A percentile compares a stretch with the other conserved stretches of the same genome.
These are phyloP conservation scores for Lotus japonicus DNA, from an alignment of 306 rosid species.

Conservation along the genomic window DNA sequence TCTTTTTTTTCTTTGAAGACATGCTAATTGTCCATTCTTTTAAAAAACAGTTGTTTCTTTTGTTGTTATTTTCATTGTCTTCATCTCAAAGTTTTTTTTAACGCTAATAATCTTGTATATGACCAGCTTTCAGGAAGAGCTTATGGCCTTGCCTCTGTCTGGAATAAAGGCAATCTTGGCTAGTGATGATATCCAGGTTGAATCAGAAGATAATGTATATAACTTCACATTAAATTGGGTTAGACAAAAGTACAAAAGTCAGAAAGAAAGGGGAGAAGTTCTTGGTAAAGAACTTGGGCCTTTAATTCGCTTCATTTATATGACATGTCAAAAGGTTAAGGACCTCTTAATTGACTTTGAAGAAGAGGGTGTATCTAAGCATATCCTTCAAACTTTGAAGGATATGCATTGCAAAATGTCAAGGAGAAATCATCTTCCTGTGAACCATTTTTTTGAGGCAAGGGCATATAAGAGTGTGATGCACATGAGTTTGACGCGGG, in stretches of 20 bases:
- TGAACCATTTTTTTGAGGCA: constrained; percentile 70
- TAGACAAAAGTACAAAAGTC: constrained; percentile 52
- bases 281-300: constrained; percentile 67
- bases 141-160: constrained; percentile 82
- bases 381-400: constrained; percentile 84
- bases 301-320: constrained; percentile 77
- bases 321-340: constrained; percentile 88
- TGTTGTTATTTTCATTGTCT: not conserved
- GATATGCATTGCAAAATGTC: constrained; percentile 83
- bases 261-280: constrained; percentile 79
- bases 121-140: too few relatives aligned
- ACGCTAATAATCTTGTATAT: constrained; percentile 19
- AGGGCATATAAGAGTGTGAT: constrained; percentile 93
- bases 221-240: constrained; percentile 92
- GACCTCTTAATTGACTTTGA: constrained; percentile 87
- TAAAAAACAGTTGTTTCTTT: not conserved
- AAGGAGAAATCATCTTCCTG: constrained; percentile 49
- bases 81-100: not conserved
- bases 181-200: constrained; percentile 91
- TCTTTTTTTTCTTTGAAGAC: too few relatives aligned
- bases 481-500: constrained; percentile 86
- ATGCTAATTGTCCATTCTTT: not conserved
- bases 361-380: constrained; percentile 77
- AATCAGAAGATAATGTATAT: constrained; percentile 95
- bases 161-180: constrained; percentile 85